phyloP scores from a whole-genome alignment of 495 filamentous ascomycete species.

The Trichocladium uniseriatum region DNA sequence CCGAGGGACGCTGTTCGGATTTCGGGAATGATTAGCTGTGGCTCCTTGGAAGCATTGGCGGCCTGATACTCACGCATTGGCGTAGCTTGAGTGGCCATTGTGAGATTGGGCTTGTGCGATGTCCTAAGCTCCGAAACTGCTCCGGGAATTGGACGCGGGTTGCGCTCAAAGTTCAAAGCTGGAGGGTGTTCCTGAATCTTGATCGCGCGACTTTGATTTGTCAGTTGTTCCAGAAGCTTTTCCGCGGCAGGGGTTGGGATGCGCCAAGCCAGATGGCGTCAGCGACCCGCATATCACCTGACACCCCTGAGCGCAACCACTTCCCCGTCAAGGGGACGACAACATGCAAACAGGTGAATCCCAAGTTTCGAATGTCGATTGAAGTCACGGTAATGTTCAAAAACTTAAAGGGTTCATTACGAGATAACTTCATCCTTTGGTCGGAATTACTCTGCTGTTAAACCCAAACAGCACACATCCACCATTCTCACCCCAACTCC shows the following conservation, averaged over 20 bases:
- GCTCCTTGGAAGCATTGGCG: not conserved
- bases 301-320: constrained; percentile 10
- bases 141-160: no score
- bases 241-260: not conserved
- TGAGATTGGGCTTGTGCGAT: not conserved
- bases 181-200: not conserved
- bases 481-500: no score
- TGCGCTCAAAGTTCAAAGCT: not conserved
- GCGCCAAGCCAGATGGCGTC: constrained; percentile 21
- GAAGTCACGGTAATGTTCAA: no score
- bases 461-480: no score
- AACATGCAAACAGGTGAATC: no score
- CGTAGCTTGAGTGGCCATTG: constrained; percentile 28
- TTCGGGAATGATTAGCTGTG: not conserved
- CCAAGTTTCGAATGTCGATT: no score
- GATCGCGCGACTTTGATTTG: constrained; percentile 19
- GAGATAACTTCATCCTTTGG: no score
- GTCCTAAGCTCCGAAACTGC: not conserved
- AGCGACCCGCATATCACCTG: constrained; percentile 15
- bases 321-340: no score
- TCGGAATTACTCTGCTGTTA: no score
- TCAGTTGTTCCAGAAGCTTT: constrained; percentile 17
- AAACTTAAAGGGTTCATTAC: no score
- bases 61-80: constrained; percentile 25
- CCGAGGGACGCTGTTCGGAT: constrained; percentile 28